These are phyloP conservation scores for Trichoderma guizhouense DNA, from an alignment of 2,329 filamentous ascomycete genomes.

Conservation along the genomic window DNA sequence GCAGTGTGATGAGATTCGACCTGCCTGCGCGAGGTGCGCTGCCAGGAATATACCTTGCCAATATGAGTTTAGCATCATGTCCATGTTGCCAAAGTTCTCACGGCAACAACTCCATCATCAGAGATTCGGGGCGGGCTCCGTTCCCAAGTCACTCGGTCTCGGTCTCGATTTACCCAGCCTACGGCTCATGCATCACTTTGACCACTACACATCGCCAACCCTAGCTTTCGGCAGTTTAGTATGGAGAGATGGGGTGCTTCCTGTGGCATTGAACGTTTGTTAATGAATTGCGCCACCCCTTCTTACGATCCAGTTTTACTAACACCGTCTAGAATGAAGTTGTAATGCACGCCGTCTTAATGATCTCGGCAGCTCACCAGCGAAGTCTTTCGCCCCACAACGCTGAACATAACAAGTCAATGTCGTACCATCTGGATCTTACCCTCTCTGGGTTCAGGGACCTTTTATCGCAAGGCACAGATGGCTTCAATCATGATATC, in stretches of 20 bases:
- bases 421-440: slow-evolving; percentile 10
- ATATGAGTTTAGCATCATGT: slow-evolving; percentile 11
- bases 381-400: slow-evolving; percentile 1
- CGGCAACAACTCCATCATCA: not conserved
- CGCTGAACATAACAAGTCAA: not conserved
- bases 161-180: slow-evolving; percentile 1
- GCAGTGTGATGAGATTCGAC: slow-evolving; percentile 12
- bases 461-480: not conserved
- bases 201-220: not conserved
- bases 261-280: slow-evolving; percentile 3
- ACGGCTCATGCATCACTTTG: slow-evolving; percentile 15
- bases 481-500: not conserved
- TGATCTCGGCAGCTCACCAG: slow-evolving; percentile 14
- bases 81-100: not conserved
- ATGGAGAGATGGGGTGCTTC: slow-evolving; percentile 12
- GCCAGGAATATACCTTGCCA: slow-evolving; percentile 1
- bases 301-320: not conserved
- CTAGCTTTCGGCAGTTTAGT: not conserved
- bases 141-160: not conserved
- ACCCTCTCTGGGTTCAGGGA: slow-evolving; percentile 13
- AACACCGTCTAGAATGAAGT: not conserved
- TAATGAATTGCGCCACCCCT: not conserved
- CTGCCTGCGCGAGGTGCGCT: slow-evolving; percentile 4
- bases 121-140: not conserved
- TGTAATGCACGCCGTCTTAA: slow-evolving; percentile 14